phyloP scores from a whole-genome alignment of 1,139 yeast genomes.

The Candida labiduridarum region DNA sequence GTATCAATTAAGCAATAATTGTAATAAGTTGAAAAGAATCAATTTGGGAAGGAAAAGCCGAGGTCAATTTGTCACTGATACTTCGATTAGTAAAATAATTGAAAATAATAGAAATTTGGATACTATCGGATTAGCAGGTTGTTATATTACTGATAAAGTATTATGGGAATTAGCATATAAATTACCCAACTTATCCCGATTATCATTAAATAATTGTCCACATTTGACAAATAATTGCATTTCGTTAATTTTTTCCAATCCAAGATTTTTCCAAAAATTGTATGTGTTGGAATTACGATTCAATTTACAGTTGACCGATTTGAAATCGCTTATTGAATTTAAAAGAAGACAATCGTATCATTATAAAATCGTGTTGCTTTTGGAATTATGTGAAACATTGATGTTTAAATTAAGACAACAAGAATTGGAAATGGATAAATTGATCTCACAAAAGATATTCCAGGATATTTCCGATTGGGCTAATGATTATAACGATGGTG shows the following conservation, averaged over 20 bases:
- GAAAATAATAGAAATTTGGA: constrained; percentile 53
- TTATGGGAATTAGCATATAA: constrained; percentile 77
- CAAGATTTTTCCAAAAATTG: constrained; percentile 53
- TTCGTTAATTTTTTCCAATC: constrained; percentile 51
- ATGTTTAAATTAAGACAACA: constrained; percentile 62
- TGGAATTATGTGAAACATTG: constrained; percentile 77
- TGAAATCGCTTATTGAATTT: constrained; percentile 68
- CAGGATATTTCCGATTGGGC: constrained; percentile 63
- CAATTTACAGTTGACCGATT: constrained; percentile 56
- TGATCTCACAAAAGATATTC: constrained; percentile 53
- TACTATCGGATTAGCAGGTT: constrained; percentile 90
- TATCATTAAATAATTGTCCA: constrained; percentile 79
- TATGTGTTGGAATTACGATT: constrained; percentile 80
- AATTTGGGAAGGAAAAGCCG: constrained; percentile 81
- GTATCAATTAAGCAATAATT: constrained; percentile 60
- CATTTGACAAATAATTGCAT: constrained; percentile 66
- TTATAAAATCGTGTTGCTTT: constrained; percentile 53
- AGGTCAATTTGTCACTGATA: constrained; percentile 72
- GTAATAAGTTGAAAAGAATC: constrained; percentile 56
- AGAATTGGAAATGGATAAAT: constrained; percentile 60
- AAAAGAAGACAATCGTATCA: constrained; percentile 59
- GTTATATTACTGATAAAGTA: constrained; percentile 72
- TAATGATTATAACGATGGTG: constrained; percentile 52
- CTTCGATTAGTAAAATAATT: constrained; percentile 60
- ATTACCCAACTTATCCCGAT: constrained; percentile 59